phyloP scores from a whole-genome alignment of 805 yeast species.

The Suhomyces kilbournensis region DNA sequence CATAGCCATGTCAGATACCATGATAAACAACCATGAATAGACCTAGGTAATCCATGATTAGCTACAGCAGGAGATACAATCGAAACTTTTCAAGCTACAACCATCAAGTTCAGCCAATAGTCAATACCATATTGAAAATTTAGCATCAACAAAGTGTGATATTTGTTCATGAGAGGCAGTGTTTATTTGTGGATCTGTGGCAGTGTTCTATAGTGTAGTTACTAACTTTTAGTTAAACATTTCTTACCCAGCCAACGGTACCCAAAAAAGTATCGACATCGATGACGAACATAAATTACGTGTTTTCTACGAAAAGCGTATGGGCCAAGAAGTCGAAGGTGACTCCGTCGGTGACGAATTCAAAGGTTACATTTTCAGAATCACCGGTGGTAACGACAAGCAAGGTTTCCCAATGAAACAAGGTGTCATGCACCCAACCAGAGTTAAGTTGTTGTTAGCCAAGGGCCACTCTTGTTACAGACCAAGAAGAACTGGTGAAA shows the following conservation, averaged over 20 bases:
- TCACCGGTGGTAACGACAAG: constrained; percentile 99
- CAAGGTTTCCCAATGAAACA: constrained; percentile 99
- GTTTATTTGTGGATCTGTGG: too few relatives aligned
- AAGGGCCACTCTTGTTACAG: constrained; percentile 98
- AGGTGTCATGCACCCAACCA: constrained; percentile 99
- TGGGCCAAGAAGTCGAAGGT: constrained; percentile 99
- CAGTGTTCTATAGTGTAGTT: neutral
- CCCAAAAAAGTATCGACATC: constrained; percentile 95
- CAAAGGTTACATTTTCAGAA: constrained; percentile 98
- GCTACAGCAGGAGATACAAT: neutral
- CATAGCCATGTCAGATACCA: neutral
- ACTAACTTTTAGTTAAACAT: constrained; percentile 74
- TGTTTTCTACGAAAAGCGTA: constrained; percentile 98
- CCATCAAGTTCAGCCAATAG: neutral
- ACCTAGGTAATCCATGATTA: neutral
- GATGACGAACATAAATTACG: constrained; percentile 99
- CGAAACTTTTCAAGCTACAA: neutral
- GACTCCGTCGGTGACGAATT: constrained; percentile 97
- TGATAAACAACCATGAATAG: neutral
- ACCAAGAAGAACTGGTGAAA: constrained; percentile 99
- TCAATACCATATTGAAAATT: neutral
- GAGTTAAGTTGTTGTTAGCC: constrained; percentile 92
- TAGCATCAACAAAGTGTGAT: neutral
- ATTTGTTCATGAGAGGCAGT: too few relatives aligned
- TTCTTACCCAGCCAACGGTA: constrained; percentile 99